Evolutionary conservation across 352 stramenopile species (phyloP).

Genomic region (Hyaloperonospora brassicae): DNA sequence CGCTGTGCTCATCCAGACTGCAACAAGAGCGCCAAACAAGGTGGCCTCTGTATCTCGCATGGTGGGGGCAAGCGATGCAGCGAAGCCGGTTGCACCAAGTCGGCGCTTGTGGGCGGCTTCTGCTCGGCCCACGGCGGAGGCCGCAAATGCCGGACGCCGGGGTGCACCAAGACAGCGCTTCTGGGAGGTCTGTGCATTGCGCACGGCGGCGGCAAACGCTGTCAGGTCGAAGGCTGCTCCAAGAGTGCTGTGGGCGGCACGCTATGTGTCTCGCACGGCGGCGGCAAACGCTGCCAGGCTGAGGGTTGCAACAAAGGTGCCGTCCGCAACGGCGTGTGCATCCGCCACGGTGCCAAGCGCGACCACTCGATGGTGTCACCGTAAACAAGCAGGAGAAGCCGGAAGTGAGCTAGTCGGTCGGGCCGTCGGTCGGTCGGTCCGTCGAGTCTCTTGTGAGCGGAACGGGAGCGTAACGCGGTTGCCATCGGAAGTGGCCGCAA

Average conservation of each 20-base stretch:
- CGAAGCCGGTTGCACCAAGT: conserved; percentile 68
- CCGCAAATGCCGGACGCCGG: conserved; percentile 57
- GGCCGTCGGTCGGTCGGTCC: conserved; percentile 1
- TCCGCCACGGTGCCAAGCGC: conserved; percentile 73
- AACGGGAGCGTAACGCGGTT: conserved; percentile 25
- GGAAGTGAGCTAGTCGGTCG: neutral
- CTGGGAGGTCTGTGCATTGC: conserved; percentile 73
- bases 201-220: conserved; percentile 74
- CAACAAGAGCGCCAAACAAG: conserved; percentile 80
- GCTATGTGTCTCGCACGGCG: conserved; percentile 64
- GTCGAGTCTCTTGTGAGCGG: conserved; percentile 9
- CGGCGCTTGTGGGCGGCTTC: conserved; percentile 69
- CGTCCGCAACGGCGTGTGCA: conserved; percentile 80
- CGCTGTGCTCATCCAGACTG: conserved; percentile 63
- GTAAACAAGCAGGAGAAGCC: conserved; percentile 14
- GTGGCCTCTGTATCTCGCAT: conserved; percentile 74
- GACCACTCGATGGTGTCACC: conserved; percentile 26
- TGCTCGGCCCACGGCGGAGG: conserved; percentile 78
- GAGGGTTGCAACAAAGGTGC: conserved; percentile 79
- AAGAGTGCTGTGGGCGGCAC: conserved; percentile 60
- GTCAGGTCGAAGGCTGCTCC: conserved; percentile 54
- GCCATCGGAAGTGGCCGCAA: conserved; percentile 30
- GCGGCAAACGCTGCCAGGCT: conserved; percentile 61
- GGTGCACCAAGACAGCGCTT: conserved; percentile 74
- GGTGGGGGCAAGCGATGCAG: conserved; percentile 76